These are phyloP conservation scores for Plasmodium inui DNA, from an alignment of 169 alveolate species.

Conservation along the genomic window DNA sequence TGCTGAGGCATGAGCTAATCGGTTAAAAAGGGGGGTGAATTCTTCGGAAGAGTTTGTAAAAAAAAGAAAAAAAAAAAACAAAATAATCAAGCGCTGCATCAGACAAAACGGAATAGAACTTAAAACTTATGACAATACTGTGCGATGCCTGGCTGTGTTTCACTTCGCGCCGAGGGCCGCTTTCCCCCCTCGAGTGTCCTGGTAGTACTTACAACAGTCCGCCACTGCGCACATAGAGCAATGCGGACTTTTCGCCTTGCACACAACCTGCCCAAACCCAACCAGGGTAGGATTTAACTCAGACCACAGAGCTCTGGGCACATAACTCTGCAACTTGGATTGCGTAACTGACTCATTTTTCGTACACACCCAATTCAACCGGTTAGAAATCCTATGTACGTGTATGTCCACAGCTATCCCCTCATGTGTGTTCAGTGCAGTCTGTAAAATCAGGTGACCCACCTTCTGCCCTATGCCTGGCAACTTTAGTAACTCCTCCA, in stretches of 20 bases:
- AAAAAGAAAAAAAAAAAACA: neutral
- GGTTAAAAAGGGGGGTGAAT: neutral
- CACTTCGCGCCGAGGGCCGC: neutral
- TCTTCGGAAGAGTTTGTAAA: slow-evolving; percentile 43
- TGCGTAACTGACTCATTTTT: slow-evolving; percentile 94
- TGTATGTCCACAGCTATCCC: slow-evolving; percentile 96
- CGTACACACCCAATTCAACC: slow-evolving; percentile 90
- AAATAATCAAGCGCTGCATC: neutral
- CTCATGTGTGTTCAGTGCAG: slow-evolving; percentile 85
- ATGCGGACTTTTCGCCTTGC: slow-evolving; percentile 86
- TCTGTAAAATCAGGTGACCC: slow-evolving; percentile 92
- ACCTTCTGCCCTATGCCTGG: slow-evolving; percentile 97
- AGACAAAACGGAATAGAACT: neutral
- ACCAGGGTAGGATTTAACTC: slow-evolving; percentile 93
- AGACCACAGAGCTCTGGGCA: slow-evolving; percentile 92
- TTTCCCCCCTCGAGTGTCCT: slow-evolving; percentile 1
- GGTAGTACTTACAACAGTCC: slow-evolving; percentile 44
- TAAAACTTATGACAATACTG: neutral
- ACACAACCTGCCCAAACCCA: slow-evolving; percentile 97
- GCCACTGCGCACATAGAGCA: slow-evolving; percentile 52
- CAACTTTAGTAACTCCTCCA: slow-evolving; percentile 88
- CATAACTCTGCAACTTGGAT: slow-evolving; percentile 88
- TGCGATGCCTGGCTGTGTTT: neutral
- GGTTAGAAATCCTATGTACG: slow-evolving; percentile 93
- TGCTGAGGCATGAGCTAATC: neutral